Base-by-base conservation (phyloP, 2,329 filamentous ascomycete species). In the Pyrenophora tritici-repentis region DNA sequence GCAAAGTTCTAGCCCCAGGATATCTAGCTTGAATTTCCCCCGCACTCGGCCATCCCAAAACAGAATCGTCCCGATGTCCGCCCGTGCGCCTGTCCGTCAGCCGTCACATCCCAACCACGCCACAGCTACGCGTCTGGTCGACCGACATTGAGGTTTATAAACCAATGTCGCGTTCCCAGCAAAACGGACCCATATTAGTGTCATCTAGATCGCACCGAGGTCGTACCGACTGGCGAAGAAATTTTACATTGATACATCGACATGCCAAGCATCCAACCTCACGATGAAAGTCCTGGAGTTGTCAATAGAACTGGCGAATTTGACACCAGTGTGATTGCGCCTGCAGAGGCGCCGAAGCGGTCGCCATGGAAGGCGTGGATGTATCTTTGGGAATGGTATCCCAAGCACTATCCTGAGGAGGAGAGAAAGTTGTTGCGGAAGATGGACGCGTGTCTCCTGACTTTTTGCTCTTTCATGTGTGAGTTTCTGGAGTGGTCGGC, bases 371-470 rank as follows among this genome's bases (percentile, higher is more conserved):
- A 70, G 42, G 70, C 70, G 0, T 72, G 68, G 68, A 69, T 72
- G 66, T 72, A 72, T 22, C 63, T 72, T 1, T 71, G 67, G 70
- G 68, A 73, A 42, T 73, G 71, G 71, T 73, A 73, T 40, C 71
- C 71, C 3, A 63, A 61, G 16, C 65, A 70, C 40, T 73, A 73
- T 33, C 64, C 71, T 2, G 61, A 56, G 9, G 66, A 72, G 41
- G 71, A 73, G 53, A 62, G 67, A 20, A 67, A 64, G 50, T 45
- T 73, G 5, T 42, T 73, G 32, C 61, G 68, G 31, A 73, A 73
- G 47, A 59, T 73, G 58, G 70, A 73, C 34, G 66, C 69, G 8
- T 73, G 70, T 40, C 56, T 73, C 4, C 47, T 73, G 24, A 68
- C 68, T 0, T 73, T 73, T 37, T 72, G 70, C 40, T 73, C 69